Percentiles rank a stretch among this genome's conserved stretches.
phyloP scores from a whole-genome alignment of 768 basidiomycete species.

The Trametes cubensis region DNA sequence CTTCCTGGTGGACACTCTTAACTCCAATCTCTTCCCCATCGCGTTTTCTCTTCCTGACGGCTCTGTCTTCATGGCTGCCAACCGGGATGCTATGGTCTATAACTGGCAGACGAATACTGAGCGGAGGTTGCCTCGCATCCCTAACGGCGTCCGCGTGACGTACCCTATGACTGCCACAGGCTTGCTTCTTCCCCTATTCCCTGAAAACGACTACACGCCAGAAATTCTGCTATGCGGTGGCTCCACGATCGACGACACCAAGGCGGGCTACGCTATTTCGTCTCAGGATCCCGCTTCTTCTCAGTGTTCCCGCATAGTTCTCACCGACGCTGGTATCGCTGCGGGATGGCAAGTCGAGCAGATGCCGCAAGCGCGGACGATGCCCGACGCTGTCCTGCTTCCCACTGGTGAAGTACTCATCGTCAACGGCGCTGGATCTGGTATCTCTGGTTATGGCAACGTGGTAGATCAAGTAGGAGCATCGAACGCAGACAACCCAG shows the following conservation, averaged over 20 bases:
- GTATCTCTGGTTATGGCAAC: conserved; percentile 80
- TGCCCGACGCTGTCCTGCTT: conserved; percentile 81
- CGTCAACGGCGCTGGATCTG: conserved; percentile 74
- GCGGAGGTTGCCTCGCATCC: conserved; percentile 62
- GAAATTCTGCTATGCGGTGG: conserved; percentile 81
- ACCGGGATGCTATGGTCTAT: conserved; percentile 78
- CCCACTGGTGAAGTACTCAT: conserved; percentile 76
- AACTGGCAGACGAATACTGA: conserved; percentile 71
- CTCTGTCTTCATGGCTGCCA: conserved; percentile 74
- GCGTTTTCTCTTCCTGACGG: conserved; percentile 73
- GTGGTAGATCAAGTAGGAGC: conserved; percentile 66
- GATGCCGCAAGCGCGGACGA: conserved; percentile 73
- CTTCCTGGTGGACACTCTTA: conserved; percentile 72
- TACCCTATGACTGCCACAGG: conserved; percentile 83
- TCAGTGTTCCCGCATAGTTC: conserved; percentile 71
- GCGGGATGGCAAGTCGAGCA: conserved; percentile 74
- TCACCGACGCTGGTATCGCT: conserved; percentile 65
- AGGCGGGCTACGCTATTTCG: conserved; percentile 62
- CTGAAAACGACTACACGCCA: conserved; percentile 61
- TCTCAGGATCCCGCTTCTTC: conserved; percentile 73
- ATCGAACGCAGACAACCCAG: conserved; percentile 80
- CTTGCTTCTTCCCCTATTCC: conserved; percentile 70
- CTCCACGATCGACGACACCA: conserved; percentile 63
- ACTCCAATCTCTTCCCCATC: conserved; percentile 83
- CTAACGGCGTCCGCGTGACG: conserved; percentile 78